Evolutionary conservation across 2,329 filamentous ascomycete genomes (phyloP), one percentile per base, ranked within the genome.

Genomic region (Venturia aucupariae): DNA sequence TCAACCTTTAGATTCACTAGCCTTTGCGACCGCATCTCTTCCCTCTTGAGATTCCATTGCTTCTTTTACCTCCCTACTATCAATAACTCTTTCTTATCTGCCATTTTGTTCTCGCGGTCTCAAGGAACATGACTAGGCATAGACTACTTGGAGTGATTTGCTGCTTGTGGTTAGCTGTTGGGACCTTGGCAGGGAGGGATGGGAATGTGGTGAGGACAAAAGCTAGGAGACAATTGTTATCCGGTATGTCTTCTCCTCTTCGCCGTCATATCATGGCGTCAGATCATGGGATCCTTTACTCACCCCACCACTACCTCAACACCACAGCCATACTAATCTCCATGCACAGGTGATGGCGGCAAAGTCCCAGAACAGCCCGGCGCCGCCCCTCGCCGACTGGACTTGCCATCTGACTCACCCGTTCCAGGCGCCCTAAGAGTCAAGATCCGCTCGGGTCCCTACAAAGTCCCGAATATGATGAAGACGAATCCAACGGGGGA

Each of bases 371-470:
- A 57, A 41, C 15, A 22, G 6, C 30, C 39, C 22, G 61, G 61
- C 11, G 61, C 61, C 15, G 61, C 61, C 15, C 61, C 61, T 22
- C 61, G 61, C 19, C 15, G 22, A 38, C 6, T 24, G 6, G 44
- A 32, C 4, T 30, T 55, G 17, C 48, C 15, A 30, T 48, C 61
- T 15, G 41, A 48, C 6, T 24, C 19, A 2, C 19, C 19, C n/a
- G 22, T 63, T 22, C 61, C 61, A 8, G 61, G 61, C 61, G 41
- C 44, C 22, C 24, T 30, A 30, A 17, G 27, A n/a, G 59, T 65
- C 61, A 65, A 65, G 57, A 32, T 65, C 10, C 61, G 63, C 13
- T 42, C 17, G 10, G 63, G 63, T 24, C 63, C 63, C 1, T 65
- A 65, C 61, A 46, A 13, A 17, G 55, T 63, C 11, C 32, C 57